Conservation (phyloP, 768 basidiomycete species). For the Epithele typhae region DNA sequence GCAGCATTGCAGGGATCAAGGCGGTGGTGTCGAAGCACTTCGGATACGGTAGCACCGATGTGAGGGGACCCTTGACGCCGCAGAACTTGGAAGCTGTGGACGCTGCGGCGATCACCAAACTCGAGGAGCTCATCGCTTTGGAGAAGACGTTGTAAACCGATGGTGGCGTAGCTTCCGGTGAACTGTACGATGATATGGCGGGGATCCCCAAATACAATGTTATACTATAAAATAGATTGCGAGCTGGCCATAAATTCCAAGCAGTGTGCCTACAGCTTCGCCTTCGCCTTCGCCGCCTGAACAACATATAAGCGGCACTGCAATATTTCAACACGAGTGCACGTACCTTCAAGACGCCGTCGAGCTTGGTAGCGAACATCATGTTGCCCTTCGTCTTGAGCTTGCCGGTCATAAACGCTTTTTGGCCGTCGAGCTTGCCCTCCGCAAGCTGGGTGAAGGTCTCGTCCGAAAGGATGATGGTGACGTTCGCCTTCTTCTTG, state of each 20-base stretch:
- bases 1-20: conserved; percentile 68
- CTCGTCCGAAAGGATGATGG: conserved; percentile 73
- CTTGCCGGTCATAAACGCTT: conserved; percentile 94
- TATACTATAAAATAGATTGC: background rate
- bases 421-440: conserved; percentile 88
- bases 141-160: conserved; percentile 24
- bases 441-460: conserved; percentile 65
- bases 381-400: conserved; percentile 91
- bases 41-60: conserved; percentile 49
- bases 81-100: conserved; percentile 16
- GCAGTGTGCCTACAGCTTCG: conserved; percentile 13
- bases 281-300: conserved; percentile 19
- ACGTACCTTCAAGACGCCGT: conserved; percentile 72
- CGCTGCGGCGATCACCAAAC: conserved; percentile 10
- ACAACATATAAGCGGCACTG: background rate
- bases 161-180: background rate
- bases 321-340: background rate
- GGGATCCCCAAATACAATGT: conserved; percentile 11
- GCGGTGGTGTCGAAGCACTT: conserved; percentile 57
- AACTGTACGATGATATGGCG: background rate
- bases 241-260: background rate
- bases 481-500: conserved; percentile 77
- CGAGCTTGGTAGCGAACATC: conserved; percentile 92
- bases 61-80: conserved; percentile 25
- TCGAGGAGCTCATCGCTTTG: conserved; percentile 27